Conservation (phyloP, 2,329 filamentous ascomycete species). For the Sarocladium brachiariae region DNA sequence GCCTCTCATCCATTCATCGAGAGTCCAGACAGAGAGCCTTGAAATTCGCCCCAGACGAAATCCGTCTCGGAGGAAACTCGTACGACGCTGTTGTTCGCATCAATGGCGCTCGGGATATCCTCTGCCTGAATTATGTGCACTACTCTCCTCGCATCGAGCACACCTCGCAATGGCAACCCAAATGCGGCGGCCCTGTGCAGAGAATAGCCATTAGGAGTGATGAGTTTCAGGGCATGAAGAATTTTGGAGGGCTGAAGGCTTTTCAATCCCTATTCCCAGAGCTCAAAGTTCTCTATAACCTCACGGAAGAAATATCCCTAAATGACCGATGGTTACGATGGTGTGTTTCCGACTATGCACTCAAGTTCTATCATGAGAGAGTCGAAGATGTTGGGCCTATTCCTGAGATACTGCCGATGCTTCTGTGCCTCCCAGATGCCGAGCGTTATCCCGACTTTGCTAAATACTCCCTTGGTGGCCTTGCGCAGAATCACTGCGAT, state of each 20-base stretch:
- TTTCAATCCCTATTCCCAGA: conserved; percentile 3
- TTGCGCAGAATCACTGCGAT: background rate
- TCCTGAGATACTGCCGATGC: background rate
- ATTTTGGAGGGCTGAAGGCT: background rate
- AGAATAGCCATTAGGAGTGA: background rate
- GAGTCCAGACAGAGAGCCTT: conserved; percentile 11
- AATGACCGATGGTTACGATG: conserved; percentile 9
- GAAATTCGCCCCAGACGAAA: conserved; percentile 10
- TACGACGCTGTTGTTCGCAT: conserved; percentile 11
- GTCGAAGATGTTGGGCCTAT: conserved; percentile 5
- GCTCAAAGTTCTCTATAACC: conserved; percentile 7
- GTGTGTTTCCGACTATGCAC: conserved; percentile 9
- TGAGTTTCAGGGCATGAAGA: background rate
- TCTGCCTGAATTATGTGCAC: conserved; percentile 6
- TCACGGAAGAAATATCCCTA: background rate
- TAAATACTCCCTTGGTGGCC: background rate
- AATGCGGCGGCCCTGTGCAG: conserved; percentile 4
- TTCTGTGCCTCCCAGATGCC: background rate
- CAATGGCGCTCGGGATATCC: conserved; percentile 10
- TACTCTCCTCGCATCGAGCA: background rate
- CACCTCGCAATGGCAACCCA: background rate
- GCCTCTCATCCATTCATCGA: conserved; percentile 9
- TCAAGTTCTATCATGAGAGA: conserved; percentile 4
- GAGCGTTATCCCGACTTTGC: conserved; percentile 6
- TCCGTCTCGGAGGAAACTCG: background rate